Percentiles rank a stretch among this genome's conserved stretches.
Evolutionary conservation across 176 grass and related monocot species (phyloP).

Genomic region (Oryza meridionalis): DNA sequence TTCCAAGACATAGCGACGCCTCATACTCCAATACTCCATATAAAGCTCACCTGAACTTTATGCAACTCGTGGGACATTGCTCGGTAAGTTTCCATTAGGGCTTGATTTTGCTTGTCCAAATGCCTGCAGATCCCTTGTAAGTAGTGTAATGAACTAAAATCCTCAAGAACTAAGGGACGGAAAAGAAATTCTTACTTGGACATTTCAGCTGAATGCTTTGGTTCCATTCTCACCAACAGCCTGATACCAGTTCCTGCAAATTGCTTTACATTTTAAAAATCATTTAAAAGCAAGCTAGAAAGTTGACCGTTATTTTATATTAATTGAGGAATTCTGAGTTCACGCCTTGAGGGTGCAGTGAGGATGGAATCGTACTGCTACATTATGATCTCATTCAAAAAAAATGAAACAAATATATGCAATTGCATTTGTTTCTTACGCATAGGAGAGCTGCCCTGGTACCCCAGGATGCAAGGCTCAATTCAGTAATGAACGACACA

Average conservation of each 20-base stretch:
- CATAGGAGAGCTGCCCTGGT: background rate
- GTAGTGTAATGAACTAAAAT: constrained; percentile 27
- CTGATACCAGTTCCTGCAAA: constrained; percentile 39
- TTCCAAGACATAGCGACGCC: background rate
- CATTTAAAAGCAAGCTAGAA: constrained; percentile 16
- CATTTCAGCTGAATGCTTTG: constrained; percentile 69
- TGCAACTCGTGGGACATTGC: constrained; percentile 79
- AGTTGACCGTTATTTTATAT: background rate
- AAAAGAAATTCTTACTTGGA: constrained; percentile 48
- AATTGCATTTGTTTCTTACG: background rate
- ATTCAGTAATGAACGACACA: background rate
- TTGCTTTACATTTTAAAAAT: constrained; percentile 31
- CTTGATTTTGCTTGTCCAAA: constrained; percentile 83
- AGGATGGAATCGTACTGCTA: background rate
- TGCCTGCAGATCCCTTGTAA: constrained; percentile 52
- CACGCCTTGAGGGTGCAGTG: background rate
- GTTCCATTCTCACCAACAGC: constrained; percentile 61
- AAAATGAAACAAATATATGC: background rate
- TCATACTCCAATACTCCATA: background rate
- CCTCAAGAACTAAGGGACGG: constrained; percentile 1
- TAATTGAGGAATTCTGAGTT: background rate
- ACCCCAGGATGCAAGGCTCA: background rate
- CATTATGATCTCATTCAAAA: background rate
- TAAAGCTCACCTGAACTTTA: constrained; percentile 59
- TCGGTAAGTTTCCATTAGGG: constrained; percentile 66